These are phyloP conservation scores for Phyllosticta paracitricarpa DNA, from an alignment of 2,329 filamentous ascomycete species.

Conservation along the genomic window DNA sequence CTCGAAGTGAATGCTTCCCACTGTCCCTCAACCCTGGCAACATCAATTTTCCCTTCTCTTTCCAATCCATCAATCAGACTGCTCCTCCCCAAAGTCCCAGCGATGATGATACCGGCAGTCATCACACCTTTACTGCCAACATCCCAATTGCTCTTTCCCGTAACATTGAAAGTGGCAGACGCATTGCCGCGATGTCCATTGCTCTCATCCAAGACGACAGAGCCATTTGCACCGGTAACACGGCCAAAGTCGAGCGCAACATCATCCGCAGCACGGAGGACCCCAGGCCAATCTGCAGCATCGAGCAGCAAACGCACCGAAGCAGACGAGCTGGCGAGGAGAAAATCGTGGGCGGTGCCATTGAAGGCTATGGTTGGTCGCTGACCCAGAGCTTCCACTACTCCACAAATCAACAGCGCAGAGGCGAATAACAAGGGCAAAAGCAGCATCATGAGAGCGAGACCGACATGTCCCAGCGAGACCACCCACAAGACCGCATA, in stretches of 20 bases:
- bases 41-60: constrained; percentile 46
- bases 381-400: constrained; percentile 36
- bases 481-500: background rate
- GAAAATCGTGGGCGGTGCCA: constrained; percentile 24
- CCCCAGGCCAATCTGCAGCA: constrained; percentile 53
- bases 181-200: constrained; percentile 31
- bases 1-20: constrained; percentile 61
- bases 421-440: background rate
- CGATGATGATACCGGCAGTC: constrained; percentile 47
- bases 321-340: constrained; percentile 22
- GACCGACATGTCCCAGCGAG: background rate
- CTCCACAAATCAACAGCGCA: background rate
- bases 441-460: background rate
- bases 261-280: constrained; percentile 57
- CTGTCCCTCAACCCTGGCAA: constrained; percentile 46
- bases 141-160: constrained; percentile 26
- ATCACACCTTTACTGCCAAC: constrained; percentile 14
- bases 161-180: constrained; percentile 33
- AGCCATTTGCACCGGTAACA: constrained; percentile 57
- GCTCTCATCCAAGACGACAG: constrained; percentile 42
- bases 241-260: constrained; percentile 59
- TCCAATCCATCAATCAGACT: constrained; percentile 51
- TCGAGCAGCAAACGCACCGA: constrained; percentile 25
- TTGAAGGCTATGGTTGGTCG: constrained; percentile 39
- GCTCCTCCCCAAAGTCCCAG: constrained; percentile 58